phyloP scores from a whole-genome alignment of 106 monocot genomes.

The Allium cepa region DNA sequence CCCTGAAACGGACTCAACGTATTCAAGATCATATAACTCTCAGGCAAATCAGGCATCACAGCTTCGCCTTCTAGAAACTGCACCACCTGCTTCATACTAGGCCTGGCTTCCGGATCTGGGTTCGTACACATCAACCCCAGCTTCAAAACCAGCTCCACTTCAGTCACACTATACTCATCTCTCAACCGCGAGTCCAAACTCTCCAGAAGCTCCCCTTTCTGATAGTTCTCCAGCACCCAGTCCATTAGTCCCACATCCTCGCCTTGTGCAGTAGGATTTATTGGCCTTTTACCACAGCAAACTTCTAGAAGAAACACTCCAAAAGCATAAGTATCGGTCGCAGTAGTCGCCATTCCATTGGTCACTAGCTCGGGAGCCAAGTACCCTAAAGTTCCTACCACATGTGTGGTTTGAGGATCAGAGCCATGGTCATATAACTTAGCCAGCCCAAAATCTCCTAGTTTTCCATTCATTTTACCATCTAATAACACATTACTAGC shows the following conservation, averaged over 20 bases:
- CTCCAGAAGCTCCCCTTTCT: not conserved
- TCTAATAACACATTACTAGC: slow-evolving; percentile 11
- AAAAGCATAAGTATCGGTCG: slow-evolving; percentile 1
- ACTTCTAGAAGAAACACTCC: not conserved
- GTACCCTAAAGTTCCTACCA: not conserved
- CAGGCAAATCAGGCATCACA: not conserved
- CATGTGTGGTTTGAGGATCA: no score
- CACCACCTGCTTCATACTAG: not conserved
- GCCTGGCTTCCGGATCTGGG: slow-evolving; percentile 3
- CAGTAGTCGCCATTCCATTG: slow-evolving; percentile 3
- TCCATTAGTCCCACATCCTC: slow-evolving; percentile 11
- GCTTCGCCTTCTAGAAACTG: slow-evolving; percentile 1
- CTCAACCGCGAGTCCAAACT: slow-evolving; percentile 2
- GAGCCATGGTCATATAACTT: slow-evolving; percentile 4
- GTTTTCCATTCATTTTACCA: slow-evolving; percentile 4
- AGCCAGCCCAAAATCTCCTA: slow-evolving; percentile 13
- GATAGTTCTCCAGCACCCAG: slow-evolving; percentile 11
- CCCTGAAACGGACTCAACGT: not conserved
- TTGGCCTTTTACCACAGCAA: slow-evolving; percentile 10
- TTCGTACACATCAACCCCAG: slow-evolving; percentile 14
- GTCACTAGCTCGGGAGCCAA: slow-evolving; percentile 5
- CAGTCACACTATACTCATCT: not conserved
- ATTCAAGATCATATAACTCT: not conserved
- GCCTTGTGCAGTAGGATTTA: not conserved
- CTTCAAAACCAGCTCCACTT: slow-evolving; percentile 20